A percentile compares a stretch with the other conserved stretches of the same genome.
Conservation (phyloP, 345 rosid genomes). For the Aurinia saxatilis region DNA sequence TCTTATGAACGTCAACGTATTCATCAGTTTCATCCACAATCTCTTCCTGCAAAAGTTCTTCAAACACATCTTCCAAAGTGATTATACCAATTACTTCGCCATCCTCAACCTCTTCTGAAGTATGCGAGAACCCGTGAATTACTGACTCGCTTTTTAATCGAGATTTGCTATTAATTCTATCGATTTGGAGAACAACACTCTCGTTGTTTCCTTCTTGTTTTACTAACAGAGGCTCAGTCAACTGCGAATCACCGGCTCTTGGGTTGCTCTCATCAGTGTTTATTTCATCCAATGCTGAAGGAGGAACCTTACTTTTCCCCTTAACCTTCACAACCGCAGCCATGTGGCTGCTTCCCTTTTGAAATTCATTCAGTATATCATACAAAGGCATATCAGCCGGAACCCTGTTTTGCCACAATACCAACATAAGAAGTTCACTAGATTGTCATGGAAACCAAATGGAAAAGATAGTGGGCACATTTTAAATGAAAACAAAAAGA, state of each 20-base stretch:
- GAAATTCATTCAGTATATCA: slow-evolving; percentile 94
- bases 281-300: slow-evolving; percentile 32
- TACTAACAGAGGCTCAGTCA: slow-evolving; percentile 58
- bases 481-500: slow-evolving; percentile 11
- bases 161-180: slow-evolving; percentile 31
- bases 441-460: neutral
- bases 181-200: slow-evolving; percentile 54
- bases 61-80: slow-evolving; percentile 95
- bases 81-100: slow-evolving; percentile 94
- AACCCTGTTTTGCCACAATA: slow-evolving; percentile 49
- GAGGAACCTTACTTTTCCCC: slow-evolving; percentile 46
- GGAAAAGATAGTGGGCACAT: neutral
- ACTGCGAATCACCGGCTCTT: slow-evolving; percentile 27
- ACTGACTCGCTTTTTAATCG: slow-evolving; percentile 29
- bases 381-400: slow-evolving; percentile 96
- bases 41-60: slow-evolving; percentile 93
- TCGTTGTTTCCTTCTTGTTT: slow-evolving; percentile 50
- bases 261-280: slow-evolving; percentile 34
- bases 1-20: slow-evolving; percentile 91
- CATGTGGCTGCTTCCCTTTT: slow-evolving; percentile 99
- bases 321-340: slow-evolving; percentile 91
- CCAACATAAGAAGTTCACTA: neutral
- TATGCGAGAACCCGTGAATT: slow-evolving; percentile 36
- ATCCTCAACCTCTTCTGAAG: slow-evolving; percentile 72
- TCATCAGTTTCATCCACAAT: slow-evolving; percentile 99